Evolutionary conservation across 768 basidiomycete species (phyloP).

Genomic region (Lactifluus subvellereus): DNA sequence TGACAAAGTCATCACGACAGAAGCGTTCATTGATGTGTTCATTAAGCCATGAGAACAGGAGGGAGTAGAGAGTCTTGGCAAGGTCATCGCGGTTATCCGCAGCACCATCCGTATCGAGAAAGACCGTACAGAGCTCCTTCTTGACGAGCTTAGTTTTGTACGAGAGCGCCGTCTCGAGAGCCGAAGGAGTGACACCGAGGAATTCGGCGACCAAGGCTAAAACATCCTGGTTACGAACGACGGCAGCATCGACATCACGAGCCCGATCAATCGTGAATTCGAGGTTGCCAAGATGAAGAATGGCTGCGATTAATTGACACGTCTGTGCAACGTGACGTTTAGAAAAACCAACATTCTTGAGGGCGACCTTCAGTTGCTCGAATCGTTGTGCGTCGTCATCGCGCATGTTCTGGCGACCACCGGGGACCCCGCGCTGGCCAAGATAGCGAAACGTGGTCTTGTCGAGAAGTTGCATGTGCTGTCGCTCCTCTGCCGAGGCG

Average conservation of each 20-base stretch:
- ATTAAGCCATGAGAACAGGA: conserved; percentile 94
- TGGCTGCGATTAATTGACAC: conserved; percentile 91
- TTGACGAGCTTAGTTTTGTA: conserved; percentile 91
- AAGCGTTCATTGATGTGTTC: conserved; percentile 95
- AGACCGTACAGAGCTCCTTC: conserved; percentile 95
- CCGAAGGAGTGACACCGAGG: conserved; percentile 69
- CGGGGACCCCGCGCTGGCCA: conserved; percentile 53
- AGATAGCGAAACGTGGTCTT: conserved; percentile 83
- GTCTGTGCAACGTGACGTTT: conserved; percentile 94
- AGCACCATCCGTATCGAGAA: conserved; percentile 91
- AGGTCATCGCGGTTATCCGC: conserved; percentile 92
- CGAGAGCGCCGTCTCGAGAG: conserved; percentile 74
- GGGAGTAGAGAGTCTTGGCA: conserved; percentile 86
- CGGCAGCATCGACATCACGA: conserved; percentile 87
- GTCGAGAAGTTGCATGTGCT: conserved; percentile 80
- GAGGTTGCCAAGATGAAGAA: conserved; percentile 93
- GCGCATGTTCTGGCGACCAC: conserved; percentile 42
- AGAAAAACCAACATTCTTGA: conserved; percentile 89
- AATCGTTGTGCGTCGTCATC: conserved; percentile 86
- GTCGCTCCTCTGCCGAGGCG: conserved; percentile 79
- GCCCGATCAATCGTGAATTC: conserved; percentile 82
- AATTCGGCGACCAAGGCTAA: conserved; percentile 87
- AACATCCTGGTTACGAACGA: conserved; percentile 79
- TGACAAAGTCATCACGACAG: conserved; percentile 87
- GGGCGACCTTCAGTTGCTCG: conserved; percentile 88